These are phyloP conservation scores for Atractiella rhizophila DNA, from an alignment of 768 basidiomycete species.

Conservation along the genomic window DNA sequence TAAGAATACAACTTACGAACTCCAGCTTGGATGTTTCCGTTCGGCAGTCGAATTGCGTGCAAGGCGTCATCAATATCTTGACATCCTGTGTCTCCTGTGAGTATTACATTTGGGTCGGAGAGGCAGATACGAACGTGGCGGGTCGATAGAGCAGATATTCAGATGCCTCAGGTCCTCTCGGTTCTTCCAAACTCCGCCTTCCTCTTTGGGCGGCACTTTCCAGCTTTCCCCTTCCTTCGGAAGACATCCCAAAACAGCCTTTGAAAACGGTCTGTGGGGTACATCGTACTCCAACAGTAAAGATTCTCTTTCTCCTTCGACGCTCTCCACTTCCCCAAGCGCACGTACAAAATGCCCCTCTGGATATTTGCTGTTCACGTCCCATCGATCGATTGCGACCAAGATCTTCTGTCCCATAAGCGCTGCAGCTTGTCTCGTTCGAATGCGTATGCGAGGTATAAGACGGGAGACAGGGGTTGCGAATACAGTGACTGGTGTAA, in stretches of 20 bases:
- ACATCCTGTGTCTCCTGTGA: conserved; percentile 34
- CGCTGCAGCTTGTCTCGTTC: conserved; percentile 74
- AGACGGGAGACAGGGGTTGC: conserved; percentile 76
- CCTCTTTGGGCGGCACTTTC: conserved; percentile 60
- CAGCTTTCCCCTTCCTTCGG: conserved; percentile 71
- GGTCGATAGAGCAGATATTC: conserved; percentile 87
- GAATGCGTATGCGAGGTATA: conserved; percentile 74
- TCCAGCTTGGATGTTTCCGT: conserved; percentile 87
- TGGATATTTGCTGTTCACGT: conserved; percentile 60
- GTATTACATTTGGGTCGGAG: conserved; percentile 5
- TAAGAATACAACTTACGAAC: conserved; percentile 46
- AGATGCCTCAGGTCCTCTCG: conserved; percentile 65
- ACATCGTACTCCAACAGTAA: conserved; percentile 82
- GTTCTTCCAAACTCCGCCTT: conserved; percentile 40
- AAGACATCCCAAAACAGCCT: conserved; percentile 71
- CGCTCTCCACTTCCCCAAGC: conserved; percentile 69
- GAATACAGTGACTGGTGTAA: conserved; percentile 58
- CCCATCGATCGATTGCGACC: conserved; percentile 85
- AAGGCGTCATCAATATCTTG: conserved; percentile 97
- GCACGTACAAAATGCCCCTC: conserved; percentile 92
- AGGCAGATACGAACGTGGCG: conserved; percentile 36
- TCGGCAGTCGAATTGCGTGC: conserved; percentile 61
- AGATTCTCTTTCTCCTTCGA: conserved; percentile 89
- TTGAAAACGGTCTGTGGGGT: conserved; percentile 87
- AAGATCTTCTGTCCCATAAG: conserved; percentile 84